A percentile compares a stretch with the other conserved stretches of the same genome.
Conservation (phyloP, 306 rosid species). For the Parietaria judaica region DNA sequence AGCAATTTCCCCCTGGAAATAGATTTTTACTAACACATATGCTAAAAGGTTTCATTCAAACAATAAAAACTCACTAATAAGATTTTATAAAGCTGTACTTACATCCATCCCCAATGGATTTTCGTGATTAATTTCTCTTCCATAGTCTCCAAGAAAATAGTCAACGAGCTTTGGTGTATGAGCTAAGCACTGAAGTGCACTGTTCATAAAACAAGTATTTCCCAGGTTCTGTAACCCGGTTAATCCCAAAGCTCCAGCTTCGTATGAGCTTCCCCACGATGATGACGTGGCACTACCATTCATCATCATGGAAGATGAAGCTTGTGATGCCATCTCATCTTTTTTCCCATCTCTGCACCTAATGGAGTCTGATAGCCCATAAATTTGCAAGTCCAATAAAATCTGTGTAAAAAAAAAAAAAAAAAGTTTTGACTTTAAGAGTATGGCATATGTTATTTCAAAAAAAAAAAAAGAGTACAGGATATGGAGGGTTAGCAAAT, state of each 20-base stretch:
- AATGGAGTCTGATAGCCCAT: conserved; percentile 86
- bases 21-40: conserved; percentile 8
- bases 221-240: conserved; percentile 93
- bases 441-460: no score
- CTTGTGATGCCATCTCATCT: conserved; percentile 36
- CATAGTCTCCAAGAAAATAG: conserved; percentile 94
- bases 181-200: conserved; percentile 89
- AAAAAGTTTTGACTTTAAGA: background rate
- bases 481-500: conserved; percentile 9
- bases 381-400: conserved; percentile 84
- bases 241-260: conserved; percentile 92
- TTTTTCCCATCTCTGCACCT: conserved; percentile 71
- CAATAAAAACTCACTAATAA: conserved; percentile 3
- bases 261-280: conserved; percentile 52
- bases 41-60: background rate
- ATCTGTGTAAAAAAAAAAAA: conserved; percentile 37
- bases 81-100: conserved; percentile 23
- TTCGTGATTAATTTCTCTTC: conserved; percentile 77
- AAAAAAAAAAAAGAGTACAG: conserved; percentile 2
- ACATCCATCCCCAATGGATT: conserved; percentile 97
- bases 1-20: conserved; percentile 93
- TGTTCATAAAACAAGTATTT: conserved; percentile 98
- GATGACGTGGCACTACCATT: conserved; percentile 54
- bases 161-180: conserved; percentile 97
- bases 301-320: conserved; percentile 42